Conservation (phyloP, 1,284 basidiomycete species). For the Ganoderma lingzhi region DNA sequence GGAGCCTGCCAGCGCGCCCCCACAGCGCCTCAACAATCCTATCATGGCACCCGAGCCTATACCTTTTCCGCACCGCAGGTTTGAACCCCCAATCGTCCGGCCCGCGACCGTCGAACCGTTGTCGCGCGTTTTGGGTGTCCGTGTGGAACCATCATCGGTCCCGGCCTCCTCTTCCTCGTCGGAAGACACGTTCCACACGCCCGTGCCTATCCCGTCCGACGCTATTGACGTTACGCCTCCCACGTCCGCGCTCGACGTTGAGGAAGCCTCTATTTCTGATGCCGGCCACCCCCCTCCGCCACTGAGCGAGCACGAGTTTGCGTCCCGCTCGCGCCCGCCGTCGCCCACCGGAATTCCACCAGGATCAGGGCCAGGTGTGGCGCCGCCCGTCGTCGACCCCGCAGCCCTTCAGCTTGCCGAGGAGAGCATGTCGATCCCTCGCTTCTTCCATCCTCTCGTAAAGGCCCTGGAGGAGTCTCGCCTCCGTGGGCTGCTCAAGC, state of each 20-base stretch:
- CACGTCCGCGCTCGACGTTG: constrained; percentile 1
- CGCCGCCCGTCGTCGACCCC: background rate
- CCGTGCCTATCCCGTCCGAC: background rate
- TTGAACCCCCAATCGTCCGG: constrained; percentile 5
- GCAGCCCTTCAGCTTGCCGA: background rate
- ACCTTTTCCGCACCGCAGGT: background rate
- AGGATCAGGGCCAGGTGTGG: background rate
- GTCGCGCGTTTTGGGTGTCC: constrained; percentile 8
- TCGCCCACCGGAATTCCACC: background rate
- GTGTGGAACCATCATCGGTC: background rate
- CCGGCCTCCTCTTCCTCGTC: constrained; percentile 2
- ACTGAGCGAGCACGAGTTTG: background rate
- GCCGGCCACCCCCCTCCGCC: background rate
- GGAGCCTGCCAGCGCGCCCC: constrained; percentile 8
- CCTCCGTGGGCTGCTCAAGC: constrained; percentile 41
- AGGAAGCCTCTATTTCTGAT: constrained; percentile 2
- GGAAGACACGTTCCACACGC: background rate
- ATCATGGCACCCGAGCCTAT: constrained; percentile 9
- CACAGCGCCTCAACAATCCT: constrained; percentile 4
- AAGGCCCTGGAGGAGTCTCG: constrained; percentile 36
- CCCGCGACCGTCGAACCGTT: constrained; percentile 17
- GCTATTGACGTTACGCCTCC: constrained; percentile 7
- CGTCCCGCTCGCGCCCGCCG: background rate
- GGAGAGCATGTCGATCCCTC: constrained; percentile 12
- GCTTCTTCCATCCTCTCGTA: constrained; percentile 28